Evolutionary conservation across 345 rosid genomes (phyloP).

Genomic region (Euclidium syriacum): DNA sequence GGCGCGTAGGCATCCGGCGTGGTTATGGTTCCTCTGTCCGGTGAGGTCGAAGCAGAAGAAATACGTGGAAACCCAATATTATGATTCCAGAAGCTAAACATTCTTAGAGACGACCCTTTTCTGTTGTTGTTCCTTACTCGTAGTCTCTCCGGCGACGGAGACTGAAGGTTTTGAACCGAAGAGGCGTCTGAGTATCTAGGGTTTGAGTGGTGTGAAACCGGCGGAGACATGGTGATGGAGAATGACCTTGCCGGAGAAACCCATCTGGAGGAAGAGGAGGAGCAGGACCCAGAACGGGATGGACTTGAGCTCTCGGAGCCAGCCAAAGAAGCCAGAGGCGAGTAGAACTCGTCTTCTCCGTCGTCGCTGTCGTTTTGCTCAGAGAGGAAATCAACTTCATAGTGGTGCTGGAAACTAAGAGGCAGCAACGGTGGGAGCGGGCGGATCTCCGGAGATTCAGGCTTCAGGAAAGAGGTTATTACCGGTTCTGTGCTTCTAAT

Average conservation of each 20-base stretch:
- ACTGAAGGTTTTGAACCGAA: conserved; percentile 22
- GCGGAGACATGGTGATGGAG: conserved; percentile 64
- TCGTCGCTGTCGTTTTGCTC: conserved; percentile 27
- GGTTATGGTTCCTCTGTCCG: conserved; percentile 33
- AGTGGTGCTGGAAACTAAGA: conserved; percentile 39
- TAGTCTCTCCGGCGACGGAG: conserved; percentile 35
- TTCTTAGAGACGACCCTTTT: conserved; percentile 31
- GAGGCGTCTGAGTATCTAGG: conserved; percentile 25
- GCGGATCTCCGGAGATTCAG: conserved; percentile 85
- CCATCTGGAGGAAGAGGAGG: conserved; percentile 56
- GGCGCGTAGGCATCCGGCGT: conserved; percentile 5
- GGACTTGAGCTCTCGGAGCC: conserved; percentile 52
- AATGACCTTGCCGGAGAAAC: conserved; percentile 71
- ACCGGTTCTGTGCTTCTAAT: conserved; percentile 2
- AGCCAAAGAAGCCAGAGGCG: conserved; percentile 67
- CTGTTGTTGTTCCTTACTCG: conserved; percentile 15
- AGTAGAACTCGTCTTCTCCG: conserved; percentile 78
- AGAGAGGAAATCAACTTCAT: conserved; percentile 36
- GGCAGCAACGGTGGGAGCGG: conserved; percentile 79
- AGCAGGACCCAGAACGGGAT: conserved; percentile 34
- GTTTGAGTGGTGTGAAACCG: conserved; percentile 28
- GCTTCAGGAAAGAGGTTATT: conserved; percentile 44
- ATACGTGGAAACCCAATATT: conserved; percentile 23
- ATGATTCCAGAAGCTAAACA: conserved; percentile 25
- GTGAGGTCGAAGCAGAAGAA: conserved; percentile 48